These are phyloP conservation scores for Aurinia saxatilis DNA, from an alignment of 345 rosid genomes.

Conservation along the genomic window DNA sequence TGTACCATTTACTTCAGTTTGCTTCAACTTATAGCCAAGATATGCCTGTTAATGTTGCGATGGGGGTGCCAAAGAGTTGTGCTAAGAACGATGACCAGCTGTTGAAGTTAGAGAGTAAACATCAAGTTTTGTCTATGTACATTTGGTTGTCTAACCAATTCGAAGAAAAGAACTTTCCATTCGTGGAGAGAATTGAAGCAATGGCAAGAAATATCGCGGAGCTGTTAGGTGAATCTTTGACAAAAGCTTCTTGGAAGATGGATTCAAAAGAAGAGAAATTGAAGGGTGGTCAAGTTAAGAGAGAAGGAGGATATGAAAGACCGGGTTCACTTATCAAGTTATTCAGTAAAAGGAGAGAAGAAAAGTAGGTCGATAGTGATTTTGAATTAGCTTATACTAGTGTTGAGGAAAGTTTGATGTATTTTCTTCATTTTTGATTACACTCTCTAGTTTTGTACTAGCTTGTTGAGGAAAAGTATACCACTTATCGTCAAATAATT, in stretches of 20 bases:
- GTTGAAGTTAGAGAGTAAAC: constrained; percentile 76
- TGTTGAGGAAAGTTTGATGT: neutral
- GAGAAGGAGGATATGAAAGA: constrained; percentile 49
- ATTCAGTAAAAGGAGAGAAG: constrained; percentile 8
- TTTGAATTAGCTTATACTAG: neutral
- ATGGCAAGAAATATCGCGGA: constrained; percentile 79
- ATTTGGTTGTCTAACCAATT: constrained; percentile 90
- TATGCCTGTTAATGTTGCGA: constrained; percentile 63
- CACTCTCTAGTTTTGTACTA: too few species aligned
- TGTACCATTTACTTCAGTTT: constrained; percentile 74
- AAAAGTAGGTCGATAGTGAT: neutral
- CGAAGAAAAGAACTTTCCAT: constrained; percentile 63
- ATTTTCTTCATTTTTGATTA: too few species aligned
- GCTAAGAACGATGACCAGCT: constrained; percentile 78
- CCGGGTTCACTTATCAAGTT: constrained; percentile 50
- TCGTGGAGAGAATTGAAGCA: constrained; percentile 60
- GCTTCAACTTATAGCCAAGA: constrained; percentile 65
- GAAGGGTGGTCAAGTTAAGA: constrained; percentile 34
- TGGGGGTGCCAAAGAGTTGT: constrained; percentile 90
- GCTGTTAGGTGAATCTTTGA: constrained; percentile 74
- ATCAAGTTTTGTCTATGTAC: constrained; percentile 84
- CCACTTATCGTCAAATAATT: too few species aligned
- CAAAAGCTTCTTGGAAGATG: constrained; percentile 70
- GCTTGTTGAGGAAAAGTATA: too few species aligned
- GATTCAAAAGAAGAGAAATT: constrained; percentile 48